Percentiles rank a stretch among this genome's conserved stretches.
These are phyloP conservation scores for Auriculariales sp. DNA, from an alignment of 768 basidiomycete genomes.

Conservation along the genomic window DNA sequence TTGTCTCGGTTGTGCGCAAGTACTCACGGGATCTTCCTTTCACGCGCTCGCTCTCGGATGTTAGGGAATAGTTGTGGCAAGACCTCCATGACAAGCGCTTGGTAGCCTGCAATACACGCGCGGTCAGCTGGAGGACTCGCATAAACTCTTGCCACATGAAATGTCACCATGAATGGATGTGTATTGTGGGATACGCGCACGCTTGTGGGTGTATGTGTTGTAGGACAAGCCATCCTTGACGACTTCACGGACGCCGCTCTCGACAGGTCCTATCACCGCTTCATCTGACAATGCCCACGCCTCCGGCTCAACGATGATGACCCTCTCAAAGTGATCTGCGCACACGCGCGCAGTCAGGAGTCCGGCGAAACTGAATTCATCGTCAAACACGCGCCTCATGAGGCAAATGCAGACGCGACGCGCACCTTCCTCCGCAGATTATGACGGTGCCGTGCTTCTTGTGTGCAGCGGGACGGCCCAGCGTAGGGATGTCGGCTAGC, in stretches of 20 bases:
- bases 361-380: neutral
- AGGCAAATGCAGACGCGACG: neutral
- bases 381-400: neutral
- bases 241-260: neutral
- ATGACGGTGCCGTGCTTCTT: neutral
- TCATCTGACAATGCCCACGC: neutral
- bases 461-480: neutral
- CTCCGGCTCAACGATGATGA: conserved; percentile 6
- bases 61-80: neutral
- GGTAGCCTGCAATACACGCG: neutral
- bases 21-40: neutral
- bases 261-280: neutral
- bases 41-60: neutral
- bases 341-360: conserved; percentile 3
- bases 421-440: neutral
- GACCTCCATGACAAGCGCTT: neutral
- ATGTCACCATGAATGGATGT: neutral
- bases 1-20: neutral
- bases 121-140: neutral
- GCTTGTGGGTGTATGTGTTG: neutral
- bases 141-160: neutral
- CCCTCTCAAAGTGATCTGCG: conserved; percentile 3
- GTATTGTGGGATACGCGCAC: neutral
- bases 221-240: neutral
- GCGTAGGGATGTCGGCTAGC: neutral